A percentile compares a stretch with the other conserved stretches of the same genome.
Evolutionary conservation across 805 yeast genomes (phyloP).

Genomic region (Metschnikowia noctiluminum): DNA sequence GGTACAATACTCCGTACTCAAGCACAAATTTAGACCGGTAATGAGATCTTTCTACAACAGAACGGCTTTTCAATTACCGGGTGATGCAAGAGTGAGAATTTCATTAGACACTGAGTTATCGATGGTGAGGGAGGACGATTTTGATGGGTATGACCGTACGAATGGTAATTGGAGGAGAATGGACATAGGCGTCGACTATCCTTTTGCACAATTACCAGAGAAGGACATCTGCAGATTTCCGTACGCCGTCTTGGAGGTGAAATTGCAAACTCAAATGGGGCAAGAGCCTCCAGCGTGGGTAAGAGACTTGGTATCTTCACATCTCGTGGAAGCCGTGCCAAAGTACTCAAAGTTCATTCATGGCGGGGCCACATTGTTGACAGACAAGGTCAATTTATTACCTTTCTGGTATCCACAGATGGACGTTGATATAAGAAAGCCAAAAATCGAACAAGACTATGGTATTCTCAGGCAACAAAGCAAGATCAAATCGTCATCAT

Average conservation of each 20-base stretch:
- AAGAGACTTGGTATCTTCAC: constrained; percentile 83
- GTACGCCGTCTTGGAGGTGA: constrained; percentile 95
- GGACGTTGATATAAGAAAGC: constrained; percentile 93
- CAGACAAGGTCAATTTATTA: constrained; percentile 75
- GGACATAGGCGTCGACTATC: constrained; percentile 98
- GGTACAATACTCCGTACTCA: constrained; percentile 84
- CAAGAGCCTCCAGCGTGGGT: constrained; percentile 99
- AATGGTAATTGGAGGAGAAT: constrained; percentile 95
- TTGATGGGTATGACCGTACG: constrained; percentile 89
- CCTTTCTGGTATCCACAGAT: constrained; percentile 99
- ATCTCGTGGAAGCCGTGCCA: constrained; percentile 96
- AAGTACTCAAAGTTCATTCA: constrained; percentile 96
- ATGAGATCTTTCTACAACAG: constrained; percentile 95
- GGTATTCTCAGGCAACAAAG: constrained; percentile 57
- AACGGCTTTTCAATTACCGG: constrained; percentile 98
- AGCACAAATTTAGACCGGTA: constrained; percentile 85
- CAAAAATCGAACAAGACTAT: constrained; percentile 55
- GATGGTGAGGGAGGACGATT: constrained; percentile 97
- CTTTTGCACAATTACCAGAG: constrained; percentile 81
- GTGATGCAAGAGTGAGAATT: constrained; percentile 98
- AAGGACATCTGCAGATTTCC: constrained; percentile 91
- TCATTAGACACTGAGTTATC: constrained; percentile 94
- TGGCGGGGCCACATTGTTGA: constrained; percentile 89
- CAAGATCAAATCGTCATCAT: constrained; percentile 28
- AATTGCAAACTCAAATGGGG: constrained; percentile 94